Evolutionary conservation across 192 early-diverging fungal genomes (phyloP).

Genomic region (Funneliformis geosporum): DNA sequence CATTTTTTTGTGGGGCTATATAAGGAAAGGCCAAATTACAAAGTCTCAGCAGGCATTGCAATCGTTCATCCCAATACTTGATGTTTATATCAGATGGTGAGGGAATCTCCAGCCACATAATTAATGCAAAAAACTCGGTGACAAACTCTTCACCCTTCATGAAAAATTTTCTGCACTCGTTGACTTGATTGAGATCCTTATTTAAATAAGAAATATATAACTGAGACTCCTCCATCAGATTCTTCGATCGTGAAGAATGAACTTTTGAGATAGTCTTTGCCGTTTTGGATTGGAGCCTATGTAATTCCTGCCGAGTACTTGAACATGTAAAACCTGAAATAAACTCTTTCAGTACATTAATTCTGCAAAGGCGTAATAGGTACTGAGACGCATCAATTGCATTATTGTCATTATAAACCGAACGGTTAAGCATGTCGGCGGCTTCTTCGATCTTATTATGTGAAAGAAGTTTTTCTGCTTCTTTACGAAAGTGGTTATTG

Average conservation of each 20-base stretch:
- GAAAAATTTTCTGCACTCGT: neutral
- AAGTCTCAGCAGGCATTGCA: neutral
- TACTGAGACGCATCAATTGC: neutral
- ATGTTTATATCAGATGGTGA: neutral
- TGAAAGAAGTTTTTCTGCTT: neutral
- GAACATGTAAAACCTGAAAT: neutral
- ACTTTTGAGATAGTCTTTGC: neutral
- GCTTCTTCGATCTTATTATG: conserved; percentile 6
- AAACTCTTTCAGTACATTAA: neutral
- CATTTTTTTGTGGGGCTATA: neutral
- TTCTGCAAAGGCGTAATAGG: neutral
- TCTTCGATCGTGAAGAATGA: neutral
- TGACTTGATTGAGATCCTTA: neutral
- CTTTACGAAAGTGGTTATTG: neutral
- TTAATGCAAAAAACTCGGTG: conserved; percentile 6
- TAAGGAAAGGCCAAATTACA: neutral
- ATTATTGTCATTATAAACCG: neutral
- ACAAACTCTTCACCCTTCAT: neutral
- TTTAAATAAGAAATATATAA: conserved; percentile 17
- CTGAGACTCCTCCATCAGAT: neutral
- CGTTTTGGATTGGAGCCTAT: neutral
- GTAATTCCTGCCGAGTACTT: neutral
- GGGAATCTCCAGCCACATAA: neutral
- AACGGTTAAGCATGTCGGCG: neutral
- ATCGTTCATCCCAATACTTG: neutral